Conservation (phyloP, 495 filamentous ascomycete species). For the Neurospora sp. region DNA sequence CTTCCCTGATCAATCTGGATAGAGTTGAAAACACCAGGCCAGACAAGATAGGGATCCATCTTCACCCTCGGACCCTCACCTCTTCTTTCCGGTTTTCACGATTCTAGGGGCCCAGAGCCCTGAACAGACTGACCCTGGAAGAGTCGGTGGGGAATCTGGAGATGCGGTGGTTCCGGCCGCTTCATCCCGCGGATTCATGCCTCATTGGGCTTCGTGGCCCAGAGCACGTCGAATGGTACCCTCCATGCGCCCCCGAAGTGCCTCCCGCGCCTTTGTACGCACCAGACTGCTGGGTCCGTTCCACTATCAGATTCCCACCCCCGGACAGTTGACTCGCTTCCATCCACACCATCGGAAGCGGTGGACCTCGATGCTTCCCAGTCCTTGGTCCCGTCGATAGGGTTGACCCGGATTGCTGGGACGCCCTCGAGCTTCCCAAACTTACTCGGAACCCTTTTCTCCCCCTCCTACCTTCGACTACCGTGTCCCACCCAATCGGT, state of each 20-base stretch:
- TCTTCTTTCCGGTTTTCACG: neutral
- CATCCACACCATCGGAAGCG: neutral
- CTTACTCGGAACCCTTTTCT: neutral
- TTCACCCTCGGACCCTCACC: neutral
- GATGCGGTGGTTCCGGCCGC: neutral
- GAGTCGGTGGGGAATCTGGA: neutral
- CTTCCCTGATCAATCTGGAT: neutral
- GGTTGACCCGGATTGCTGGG: constrained; percentile 16
- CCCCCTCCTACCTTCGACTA: neutral
- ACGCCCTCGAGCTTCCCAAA: neutral
- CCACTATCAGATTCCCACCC: neutral
- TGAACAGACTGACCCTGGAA: neutral
- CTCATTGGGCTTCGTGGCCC: neutral
- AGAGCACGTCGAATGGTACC: neutral
- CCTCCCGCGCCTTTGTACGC: neutral
- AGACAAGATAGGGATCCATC: neutral
- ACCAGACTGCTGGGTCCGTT: neutral
- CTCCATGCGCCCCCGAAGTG: neutral
- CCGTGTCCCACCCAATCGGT: neutral
- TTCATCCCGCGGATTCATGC: neutral
- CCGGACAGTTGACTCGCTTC: neutral
- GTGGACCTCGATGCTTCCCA: neutral
- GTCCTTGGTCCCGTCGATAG: neutral
- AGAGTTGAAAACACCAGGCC: neutral
- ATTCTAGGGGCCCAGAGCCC: neutral